Percentiles rank a stretch among this genome's conserved stretches.
These are phyloP conservation scores for Ustilago sp. DNA, from an alignment of 1,284 basidiomycete species.

Conservation along the genomic window DNA sequence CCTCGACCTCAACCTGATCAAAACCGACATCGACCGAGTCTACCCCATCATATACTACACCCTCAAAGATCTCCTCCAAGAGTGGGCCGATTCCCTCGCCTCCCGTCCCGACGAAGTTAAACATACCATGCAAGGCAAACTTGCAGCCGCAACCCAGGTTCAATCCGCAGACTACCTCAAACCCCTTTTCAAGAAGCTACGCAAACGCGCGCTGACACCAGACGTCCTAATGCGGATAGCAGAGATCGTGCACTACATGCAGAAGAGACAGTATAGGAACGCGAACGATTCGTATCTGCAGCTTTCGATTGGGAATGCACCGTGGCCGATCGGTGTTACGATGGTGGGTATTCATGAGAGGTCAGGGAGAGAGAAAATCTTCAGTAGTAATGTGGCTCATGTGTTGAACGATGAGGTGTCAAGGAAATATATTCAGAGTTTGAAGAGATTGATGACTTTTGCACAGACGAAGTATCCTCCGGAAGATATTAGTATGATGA, in stretches of 20 bases:
- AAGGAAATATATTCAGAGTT: constrained; percentile 96
- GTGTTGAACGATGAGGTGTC: constrained; percentile 99
- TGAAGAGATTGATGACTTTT: constrained; percentile 79
- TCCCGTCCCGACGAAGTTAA: constrained; percentile 83
- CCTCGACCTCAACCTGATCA: constrained; percentile 77
- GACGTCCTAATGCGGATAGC: constrained; percentile 90
- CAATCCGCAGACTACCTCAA: constrained; percentile 97
- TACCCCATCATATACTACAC: constrained; percentile 98
- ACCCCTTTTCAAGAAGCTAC: constrained; percentile 90
- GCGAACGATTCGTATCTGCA: constrained; percentile 98
- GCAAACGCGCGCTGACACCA: constrained; percentile 82
- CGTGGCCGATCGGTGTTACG: constrained; percentile 99
- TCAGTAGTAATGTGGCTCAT: constrained; percentile 94
- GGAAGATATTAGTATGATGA: constrained; percentile 57
- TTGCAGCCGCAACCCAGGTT: constrained; percentile 92
- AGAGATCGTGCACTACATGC: constrained; percentile 96
- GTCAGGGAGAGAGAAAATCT: constrained; percentile 96
- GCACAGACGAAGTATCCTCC: constrained; percentile 63
- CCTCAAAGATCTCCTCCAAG: constrained; percentile 86
- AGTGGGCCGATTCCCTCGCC: constrained; percentile 95
- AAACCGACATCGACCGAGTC: constrained; percentile 92
- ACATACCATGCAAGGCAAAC: constrained; percentile 87
- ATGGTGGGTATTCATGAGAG: constrained; percentile 99
- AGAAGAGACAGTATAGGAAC: constrained; percentile 89
- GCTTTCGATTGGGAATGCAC: constrained; percentile 96